A percentile compares a stretch with the other conserved stretches of the same genome.
These are phyloP conservation scores for Kodamaea ohmeri DNA, from an alignment of 1,139 yeast genomes.

Conservation along the genomic window DNA sequence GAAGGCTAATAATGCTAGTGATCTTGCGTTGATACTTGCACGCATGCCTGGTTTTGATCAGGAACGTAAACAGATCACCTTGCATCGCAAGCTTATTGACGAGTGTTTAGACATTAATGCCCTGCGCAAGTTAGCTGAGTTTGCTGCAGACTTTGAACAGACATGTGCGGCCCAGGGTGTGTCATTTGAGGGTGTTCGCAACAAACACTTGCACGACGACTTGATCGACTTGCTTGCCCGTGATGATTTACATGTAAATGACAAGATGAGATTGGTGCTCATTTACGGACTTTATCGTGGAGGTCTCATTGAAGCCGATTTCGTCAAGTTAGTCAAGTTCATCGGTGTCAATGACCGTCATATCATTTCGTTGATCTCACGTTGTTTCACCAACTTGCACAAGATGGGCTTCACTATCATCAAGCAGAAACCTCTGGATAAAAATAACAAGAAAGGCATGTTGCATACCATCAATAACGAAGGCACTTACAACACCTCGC, in stretches of 20 bases:
- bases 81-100: constrained; percentile 61
- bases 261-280: constrained; percentile 74
- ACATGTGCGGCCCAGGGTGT: constrained; percentile 72
- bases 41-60: constrained; percentile 66
- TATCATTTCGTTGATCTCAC: constrained; percentile 40
- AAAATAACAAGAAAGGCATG: constrained; percentile 41
- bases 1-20: constrained; percentile 58
- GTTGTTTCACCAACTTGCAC: constrained; percentile 63
- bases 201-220: constrained; percentile 63
- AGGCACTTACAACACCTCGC: constrained; percentile 67
- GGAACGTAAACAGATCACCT: constrained; percentile 57
- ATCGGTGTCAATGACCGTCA: constrained; percentile 63
- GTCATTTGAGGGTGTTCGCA: constrained; percentile 65
- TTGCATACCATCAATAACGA: constrained; percentile 68
- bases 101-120: constrained; percentile 54
- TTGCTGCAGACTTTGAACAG: constrained; percentile 70
- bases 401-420: constrained; percentile 65
- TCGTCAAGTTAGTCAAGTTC: constrained; percentile 66
- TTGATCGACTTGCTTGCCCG: constrained; percentile 59
- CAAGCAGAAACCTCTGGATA: constrained; percentile 45
- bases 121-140: constrained; percentile 54
- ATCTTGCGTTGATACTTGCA: constrained; percentile 64
- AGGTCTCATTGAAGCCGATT: constrained; percentile 76
- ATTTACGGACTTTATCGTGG: constrained; percentile 80
- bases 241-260: constrained; percentile 50